Evolutionary conservation across 2,329 filamentous ascomycete genomes (phyloP), one percentile per base, ranked within the genome.

Genomic region (Lecanicillium sp.): DNA sequence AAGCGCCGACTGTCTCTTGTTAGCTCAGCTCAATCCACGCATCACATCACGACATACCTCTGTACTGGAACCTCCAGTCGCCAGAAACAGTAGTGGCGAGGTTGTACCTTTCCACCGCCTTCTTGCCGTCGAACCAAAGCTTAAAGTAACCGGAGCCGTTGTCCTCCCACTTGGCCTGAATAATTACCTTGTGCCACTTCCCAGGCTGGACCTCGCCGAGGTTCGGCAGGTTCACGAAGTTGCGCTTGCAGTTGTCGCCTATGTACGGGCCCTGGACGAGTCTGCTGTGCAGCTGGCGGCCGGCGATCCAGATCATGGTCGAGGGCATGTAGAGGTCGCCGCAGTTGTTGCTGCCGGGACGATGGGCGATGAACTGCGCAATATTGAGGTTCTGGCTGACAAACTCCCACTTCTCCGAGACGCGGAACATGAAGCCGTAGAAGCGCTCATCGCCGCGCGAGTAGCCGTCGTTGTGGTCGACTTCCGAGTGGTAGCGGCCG

Each of bases 361-460:
- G 74, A 52, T 75, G 65, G 48, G 71, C 70, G 54, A 76, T 76
- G 62, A 75, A 77, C 59, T 77, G 73, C 0, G 67, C 70, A 37
- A 75, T 57, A 60, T 75, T 73, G 61, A 70, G 76, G 42, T 58
- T 61, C 57, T 74, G 70, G 2, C 60, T 57, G n/a, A 58, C 54
- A 55, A 72, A 73, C 52, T 76, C 58, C 73, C 73, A 76, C 49
- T 61, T 46, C 1, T 68, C 56, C 21, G 67, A 63, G 7, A 77
- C 66, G n/a, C 71, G 69, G 62, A 77, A 76, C 0, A 63, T 60
- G 57, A 77, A 77, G 29, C 73, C 71, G 61, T 77, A 76, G 60
- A 69, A 74, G 20, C 67, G 67, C 17, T 60, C 60, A 48, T 76
- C 67, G 39, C 68, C 70, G 47, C 64, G 67, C 51, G 63, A 58